Evolutionary conservation across 805 yeast species (phyloP), one percentile per base, ranked within the genome.

Genomic region (Alloascoidea hylecoeti): DNA sequence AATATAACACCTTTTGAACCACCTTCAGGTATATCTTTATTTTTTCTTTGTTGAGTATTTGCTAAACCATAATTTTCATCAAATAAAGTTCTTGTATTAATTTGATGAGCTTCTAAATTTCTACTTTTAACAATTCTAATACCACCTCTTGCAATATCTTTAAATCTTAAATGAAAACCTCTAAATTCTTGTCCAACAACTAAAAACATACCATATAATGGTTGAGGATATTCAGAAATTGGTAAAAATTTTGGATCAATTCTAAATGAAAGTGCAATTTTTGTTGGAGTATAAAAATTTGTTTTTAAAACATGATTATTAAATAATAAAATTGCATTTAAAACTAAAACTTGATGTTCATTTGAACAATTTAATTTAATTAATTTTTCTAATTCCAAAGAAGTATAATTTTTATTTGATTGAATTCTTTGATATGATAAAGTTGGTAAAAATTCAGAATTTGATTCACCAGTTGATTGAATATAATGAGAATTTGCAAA

Each of bases 121-220:
- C 92, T 74, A 4, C 95, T 82, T 54, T 78, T 78, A 49, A 89
- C 97, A 52, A 89, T 82, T 60, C 98, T 76, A 49, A 89, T 92
- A 57, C 98, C 98, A 58, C 98, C 98, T 58, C 98, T 75, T 15
- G 98, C 95, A 53, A 89, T 86, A 59, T 89, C 97, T 57, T 96
- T 76, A 64, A 89, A 89, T 59, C 98, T 73, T 44, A 92, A 79
- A 56, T 89, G 98, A 80, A 89, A 92, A 17, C 96, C 98, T 58
- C 96, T 74, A 63, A 89, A 89, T 54, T 92, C 96, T 45, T 86
- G 82, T 44, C 98, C 98, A 45, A 92, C 95, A 42, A 88, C 81
- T 48, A 89, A 77, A 63, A 89, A 89, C 79, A 89, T 82, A 46
- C 97, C 98, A 53, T 66, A 92, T 39, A 96, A 94, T 35, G 79